Evolutionary conservation across 345 rosid genomes (phyloP), one percentile per base, ranked within the genome.

Genomic region (Microcos paniculata): DNA sequence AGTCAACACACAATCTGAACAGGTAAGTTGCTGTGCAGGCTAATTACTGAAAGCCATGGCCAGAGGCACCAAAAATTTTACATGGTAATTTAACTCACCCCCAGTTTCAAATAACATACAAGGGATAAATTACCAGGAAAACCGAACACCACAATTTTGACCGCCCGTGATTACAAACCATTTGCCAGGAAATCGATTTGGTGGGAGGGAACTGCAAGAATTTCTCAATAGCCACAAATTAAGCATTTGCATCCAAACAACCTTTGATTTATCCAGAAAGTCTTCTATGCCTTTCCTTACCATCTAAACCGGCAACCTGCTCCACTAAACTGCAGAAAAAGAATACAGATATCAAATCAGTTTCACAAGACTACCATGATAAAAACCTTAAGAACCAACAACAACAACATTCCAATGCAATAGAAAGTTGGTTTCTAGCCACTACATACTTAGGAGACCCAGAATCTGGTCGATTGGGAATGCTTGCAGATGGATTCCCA

Each of bases 301-400:
- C 76, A 67, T 82, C 90, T 40, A 80, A 80, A 78, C 90, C 90
- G 13, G 90, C 80, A 58, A 85, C 84, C 69, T 79, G 85, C 78
- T 84, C 84, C 65, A 84, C 81, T 70, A 78, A 77, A 79, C 97
- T 89, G 90, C 84, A 49, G 58, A 74, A 40, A n/a, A 33, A 58
- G 49, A 31, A 66, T 38, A 49, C 19, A 7, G 43, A 59, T 14
- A 14, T 12, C 26, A 23, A 63, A 56, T 53, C 49, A 49, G 53
- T 56, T 70, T 13, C 53, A 4, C 40, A 66, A 35, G 38, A 56
- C 55, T 30, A 28, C 42, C 67, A 31, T 70, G 63, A 28, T 11
- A 59, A 78, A 24, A 57, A 31, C 33, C 35, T 49, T 35, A 53
- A 23, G 19, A 64, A 65, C 19, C 18, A 23, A 77, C 59, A 33